phyloP scores from a whole-genome alignment of 441 rosid genomes.

The Viola pubescens region DNA sequence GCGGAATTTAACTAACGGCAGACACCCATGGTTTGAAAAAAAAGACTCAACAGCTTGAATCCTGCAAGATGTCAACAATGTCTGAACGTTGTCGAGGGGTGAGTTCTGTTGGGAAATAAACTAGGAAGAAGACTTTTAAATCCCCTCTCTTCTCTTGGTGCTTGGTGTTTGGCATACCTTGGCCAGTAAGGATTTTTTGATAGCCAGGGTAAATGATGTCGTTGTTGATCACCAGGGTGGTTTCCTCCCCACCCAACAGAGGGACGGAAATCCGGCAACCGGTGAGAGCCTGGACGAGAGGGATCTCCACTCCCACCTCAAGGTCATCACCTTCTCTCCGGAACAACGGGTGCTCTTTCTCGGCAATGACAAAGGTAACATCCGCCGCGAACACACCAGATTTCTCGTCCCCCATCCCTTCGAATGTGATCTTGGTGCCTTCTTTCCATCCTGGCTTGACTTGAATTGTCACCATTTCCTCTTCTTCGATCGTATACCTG shows the following conservation, averaged over 20 bases:
- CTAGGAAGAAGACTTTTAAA: slow-evolving; percentile 43
- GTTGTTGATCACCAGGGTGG: slow-evolving; percentile 30
- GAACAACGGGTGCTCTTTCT: slow-evolving; percentile 46
- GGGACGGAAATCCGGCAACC: slow-evolving; percentile 54
- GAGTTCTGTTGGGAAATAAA: slow-evolving; percentile 52
- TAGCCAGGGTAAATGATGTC: slow-evolving; percentile 55
- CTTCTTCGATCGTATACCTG: slow-evolving; percentile 47
- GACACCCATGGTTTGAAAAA: not conserved
- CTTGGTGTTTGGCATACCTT: slow-evolving; percentile 61
- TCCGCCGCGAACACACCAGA: slow-evolving; percentile 58
- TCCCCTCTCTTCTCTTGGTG: slow-evolving; percentile 53
- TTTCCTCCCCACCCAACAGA: slow-evolving; percentile 46
- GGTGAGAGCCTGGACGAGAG: slow-evolving; percentile 57
- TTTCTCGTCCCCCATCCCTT: slow-evolving; percentile 67
- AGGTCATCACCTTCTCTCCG: slow-evolving; percentile 61
- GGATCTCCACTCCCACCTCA: slow-evolving; percentile 46
- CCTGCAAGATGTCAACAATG: slow-evolving; percentile 36
- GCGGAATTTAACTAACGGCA: not conserved
- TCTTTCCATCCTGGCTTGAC: slow-evolving; percentile 86
- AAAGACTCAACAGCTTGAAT: slow-evolving; percentile 8
- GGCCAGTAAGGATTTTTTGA: slow-evolving; percentile 37
- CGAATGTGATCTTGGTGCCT: slow-evolving; percentile 69
- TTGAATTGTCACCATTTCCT: slow-evolving; percentile 48
- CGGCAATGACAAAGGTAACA: slow-evolving; percentile 45
- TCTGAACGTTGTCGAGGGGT: slow-evolving; percentile 39